Conservation (phyloP, 345 rosid genomes). For the Salix dunnii region DNA sequence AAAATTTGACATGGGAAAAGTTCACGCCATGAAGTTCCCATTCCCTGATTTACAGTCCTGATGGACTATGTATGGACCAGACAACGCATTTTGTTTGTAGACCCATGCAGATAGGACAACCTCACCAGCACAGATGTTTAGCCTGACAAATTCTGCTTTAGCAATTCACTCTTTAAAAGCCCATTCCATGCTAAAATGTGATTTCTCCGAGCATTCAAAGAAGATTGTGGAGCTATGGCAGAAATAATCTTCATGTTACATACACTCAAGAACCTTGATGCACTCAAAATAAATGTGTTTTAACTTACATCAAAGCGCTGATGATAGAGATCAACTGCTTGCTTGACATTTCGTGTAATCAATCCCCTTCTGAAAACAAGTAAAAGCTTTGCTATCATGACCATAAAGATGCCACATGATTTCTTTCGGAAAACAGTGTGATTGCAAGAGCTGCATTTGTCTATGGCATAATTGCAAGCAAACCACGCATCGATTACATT, state of each 20-base stretch:
- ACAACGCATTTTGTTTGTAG: neutral
- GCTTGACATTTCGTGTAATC: conserved; percentile 84
- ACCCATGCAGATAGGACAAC: neutral
- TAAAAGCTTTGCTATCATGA: neutral
- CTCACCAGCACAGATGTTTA: neutral
- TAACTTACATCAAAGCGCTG: conserved; percentile 66
- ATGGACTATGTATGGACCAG: neutral
- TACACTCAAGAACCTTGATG: conserved; percentile 6
- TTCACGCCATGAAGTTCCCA: neutral
- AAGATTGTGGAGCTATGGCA: neutral
- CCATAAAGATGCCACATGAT: neutral
- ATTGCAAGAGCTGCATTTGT: no score
- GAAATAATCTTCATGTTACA: neutral
- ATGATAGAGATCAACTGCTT: conserved; percentile 79
- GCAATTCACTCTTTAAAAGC: neutral
- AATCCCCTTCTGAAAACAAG: conserved; percentile 65
- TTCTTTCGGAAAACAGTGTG: neutral
- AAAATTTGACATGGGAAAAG: neutral
- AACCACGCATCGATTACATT: no score
- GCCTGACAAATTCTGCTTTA: neutral
- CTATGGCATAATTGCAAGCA: no score
- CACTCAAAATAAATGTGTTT: no score
- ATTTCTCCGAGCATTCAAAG: neutral
- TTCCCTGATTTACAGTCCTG: neutral
- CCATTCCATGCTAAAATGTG: neutral